Percentiles rank a stretch among this genome's conserved stretches.
These are phyloP conservation scores for Aureobasidium vineae DNA, from an alignment of 2,329 filamentous ascomycete genomes.

Conservation along the genomic window DNA sequence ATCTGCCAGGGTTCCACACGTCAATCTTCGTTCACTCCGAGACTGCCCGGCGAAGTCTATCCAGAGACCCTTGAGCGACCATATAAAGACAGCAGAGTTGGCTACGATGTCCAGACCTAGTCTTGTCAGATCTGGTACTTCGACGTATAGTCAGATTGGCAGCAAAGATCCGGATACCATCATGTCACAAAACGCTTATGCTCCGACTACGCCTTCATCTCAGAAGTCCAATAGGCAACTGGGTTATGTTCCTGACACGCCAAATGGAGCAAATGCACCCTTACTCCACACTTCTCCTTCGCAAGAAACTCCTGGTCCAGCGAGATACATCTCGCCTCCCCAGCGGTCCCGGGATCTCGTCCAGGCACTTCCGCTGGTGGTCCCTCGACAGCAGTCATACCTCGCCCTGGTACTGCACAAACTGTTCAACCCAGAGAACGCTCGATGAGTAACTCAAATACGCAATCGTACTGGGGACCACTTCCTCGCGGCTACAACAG, in stretches of 20 bases:
- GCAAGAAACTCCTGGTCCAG: background rate
- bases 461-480: constrained; percentile 12
- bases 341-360: background rate
- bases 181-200: background rate
- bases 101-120: constrained; percentile 5
- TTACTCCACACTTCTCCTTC: background rate
- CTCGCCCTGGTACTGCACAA: constrained; percentile 3
- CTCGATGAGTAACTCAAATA: background rate
- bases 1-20: background rate
- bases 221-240: constrained; percentile 8
- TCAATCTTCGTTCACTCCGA: background rate
- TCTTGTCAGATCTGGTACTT: background rate
- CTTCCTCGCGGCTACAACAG: constrained; percentile 1
- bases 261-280: background rate
- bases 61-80: background rate
- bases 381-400: background rate
- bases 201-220: background rate
- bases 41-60: background rate
- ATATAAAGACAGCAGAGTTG: background rate
- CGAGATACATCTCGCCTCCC: background rate
- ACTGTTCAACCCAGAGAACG: background rate
- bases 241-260: background rate
- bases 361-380: background rate
- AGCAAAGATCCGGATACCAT: background rate
- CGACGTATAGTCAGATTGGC: background rate